Conservation (phyloP, 345 rosid genomes). For the Citrus trifoliata region DNA sequence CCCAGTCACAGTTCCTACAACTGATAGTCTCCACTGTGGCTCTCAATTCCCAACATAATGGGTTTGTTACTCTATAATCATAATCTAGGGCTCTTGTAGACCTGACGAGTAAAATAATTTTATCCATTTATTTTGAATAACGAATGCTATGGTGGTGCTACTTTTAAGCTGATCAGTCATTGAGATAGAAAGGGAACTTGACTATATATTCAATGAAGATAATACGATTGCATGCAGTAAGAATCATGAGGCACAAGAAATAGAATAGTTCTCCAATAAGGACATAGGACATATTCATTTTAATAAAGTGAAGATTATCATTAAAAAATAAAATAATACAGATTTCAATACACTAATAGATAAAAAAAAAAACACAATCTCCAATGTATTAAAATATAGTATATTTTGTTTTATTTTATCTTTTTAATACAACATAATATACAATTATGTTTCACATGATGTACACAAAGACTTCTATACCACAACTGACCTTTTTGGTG, state of each 20-base stretch:
- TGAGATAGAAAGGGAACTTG: constrained; percentile 83
- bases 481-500: constrained; percentile 26
- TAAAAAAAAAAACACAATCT: neutral
- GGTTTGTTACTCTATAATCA: neutral
- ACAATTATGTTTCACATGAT: neutral
- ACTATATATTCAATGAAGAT: constrained; percentile 22
- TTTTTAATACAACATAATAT: neutral
- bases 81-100: constrained; percentile 3
- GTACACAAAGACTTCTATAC: constrained; percentile 16
- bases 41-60: too few relatives aligned
- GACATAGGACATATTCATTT: too few relatives aligned
- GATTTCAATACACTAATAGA: too few relatives aligned
- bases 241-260: neutral
- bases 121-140: neutral
- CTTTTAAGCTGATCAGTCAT: constrained; percentile 83
- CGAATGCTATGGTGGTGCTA: constrained; percentile 16
- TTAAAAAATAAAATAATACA: too few relatives aligned
- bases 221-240: neutral
- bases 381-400: too few relatives aligned
- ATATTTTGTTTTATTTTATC: neutral
- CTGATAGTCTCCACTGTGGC: too few relatives aligned
- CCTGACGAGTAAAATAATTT: constrained; percentile 11
- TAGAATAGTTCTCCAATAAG: too few relatives aligned
- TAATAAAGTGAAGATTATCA: too few relatives aligned
- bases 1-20: too few relatives aligned